Conservation (phyloP, 768 basidiomycete genomes). For the Obba rivulosa region DNA sequence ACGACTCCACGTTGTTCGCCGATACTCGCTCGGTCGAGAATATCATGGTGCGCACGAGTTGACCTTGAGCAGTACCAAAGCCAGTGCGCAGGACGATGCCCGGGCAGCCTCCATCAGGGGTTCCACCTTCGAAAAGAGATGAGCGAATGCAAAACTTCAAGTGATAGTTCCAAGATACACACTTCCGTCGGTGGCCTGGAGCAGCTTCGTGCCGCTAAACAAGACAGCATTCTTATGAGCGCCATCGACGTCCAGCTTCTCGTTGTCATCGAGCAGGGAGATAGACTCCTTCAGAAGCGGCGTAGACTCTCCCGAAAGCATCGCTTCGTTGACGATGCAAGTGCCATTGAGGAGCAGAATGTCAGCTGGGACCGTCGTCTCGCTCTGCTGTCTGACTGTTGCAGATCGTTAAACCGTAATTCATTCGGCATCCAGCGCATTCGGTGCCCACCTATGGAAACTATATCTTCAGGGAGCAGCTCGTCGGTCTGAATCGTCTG, state of each 20-base stretch:
- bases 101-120: conserved; percentile 90
- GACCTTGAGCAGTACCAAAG: conserved; percentile 96
- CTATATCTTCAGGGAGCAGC: conserved; percentile 87
- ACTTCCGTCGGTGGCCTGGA: conserved; percentile 71
- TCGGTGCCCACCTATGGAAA: conserved; percentile 62
- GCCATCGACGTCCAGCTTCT: conserved; percentile 80
- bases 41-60: conserved; percentile 97
- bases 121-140: conserved; percentile 43
- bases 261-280: conserved; percentile 69
- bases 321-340: conserved; percentile 97
- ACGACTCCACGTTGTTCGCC: conserved; percentile 92
- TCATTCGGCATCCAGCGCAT: neutral
- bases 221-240: conserved; percentile 83
- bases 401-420: conserved; percentile 2
- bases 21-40: conserved; percentile 96
- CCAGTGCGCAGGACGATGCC: conserved; percentile 92
- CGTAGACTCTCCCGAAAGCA: conserved; percentile 98
- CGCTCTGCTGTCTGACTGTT: conserved; percentile 61
- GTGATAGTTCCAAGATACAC: conserved; percentile 6
- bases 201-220: conserved; percentile 95
- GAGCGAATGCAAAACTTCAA: neutral
- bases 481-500: conserved; percentile 74
- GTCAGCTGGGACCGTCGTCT: conserved; percentile 91
- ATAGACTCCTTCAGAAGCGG: conserved; percentile 95
- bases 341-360: conserved; percentile 89